phyloP scores from a whole-genome alignment of 139 green algal species.

The Dunaliella primolecta region DNA sequence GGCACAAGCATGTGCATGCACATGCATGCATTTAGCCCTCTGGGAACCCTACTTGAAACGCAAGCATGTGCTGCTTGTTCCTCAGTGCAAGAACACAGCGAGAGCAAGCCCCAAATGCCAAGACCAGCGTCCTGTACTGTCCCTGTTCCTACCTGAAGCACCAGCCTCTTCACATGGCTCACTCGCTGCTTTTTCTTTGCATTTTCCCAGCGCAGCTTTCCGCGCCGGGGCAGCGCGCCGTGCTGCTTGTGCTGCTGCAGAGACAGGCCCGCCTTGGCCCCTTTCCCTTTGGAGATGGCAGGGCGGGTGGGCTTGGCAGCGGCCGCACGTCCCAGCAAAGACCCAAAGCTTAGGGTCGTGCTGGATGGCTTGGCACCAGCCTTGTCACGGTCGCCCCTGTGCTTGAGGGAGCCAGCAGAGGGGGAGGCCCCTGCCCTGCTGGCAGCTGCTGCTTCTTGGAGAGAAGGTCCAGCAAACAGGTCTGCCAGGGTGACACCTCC shows the following conservation, averaged over 20 bases:
- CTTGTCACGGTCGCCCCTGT: neutral
- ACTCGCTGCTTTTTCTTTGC: slow-evolving; percentile 32
- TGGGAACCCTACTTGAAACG: no score
- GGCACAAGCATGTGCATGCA: no score
- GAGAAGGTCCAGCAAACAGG: slow-evolving; percentile 8
- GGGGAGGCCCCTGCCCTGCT: neutral
- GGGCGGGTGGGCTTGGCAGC: neutral
- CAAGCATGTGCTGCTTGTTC: no score
- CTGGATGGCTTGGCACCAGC: neutral
- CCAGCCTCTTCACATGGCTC: slow-evolving; percentile 41
- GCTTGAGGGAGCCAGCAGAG: neutral
- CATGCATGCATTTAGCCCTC: no score
- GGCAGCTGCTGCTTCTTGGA: neutral
- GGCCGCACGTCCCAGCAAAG: slow-evolving; percentile 12
- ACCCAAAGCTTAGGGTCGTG: slow-evolving; percentile 6
- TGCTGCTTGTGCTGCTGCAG: neutral
- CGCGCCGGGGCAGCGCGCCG: neutral
- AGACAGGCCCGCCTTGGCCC: neutral
- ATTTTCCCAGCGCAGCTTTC: neutral
- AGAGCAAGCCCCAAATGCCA: no score
- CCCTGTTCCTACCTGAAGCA: slow-evolving; percentile 7
- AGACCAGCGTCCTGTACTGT: no score
- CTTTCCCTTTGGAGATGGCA: no score
- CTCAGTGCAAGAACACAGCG: no score
- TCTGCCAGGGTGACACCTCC: slow-evolving; percentile 24